Evolutionary conservation across 1,139 yeast species (phyloP), one percentile per base, ranked within the genome.

Genomic region (Yarrowia galli): DNA sequence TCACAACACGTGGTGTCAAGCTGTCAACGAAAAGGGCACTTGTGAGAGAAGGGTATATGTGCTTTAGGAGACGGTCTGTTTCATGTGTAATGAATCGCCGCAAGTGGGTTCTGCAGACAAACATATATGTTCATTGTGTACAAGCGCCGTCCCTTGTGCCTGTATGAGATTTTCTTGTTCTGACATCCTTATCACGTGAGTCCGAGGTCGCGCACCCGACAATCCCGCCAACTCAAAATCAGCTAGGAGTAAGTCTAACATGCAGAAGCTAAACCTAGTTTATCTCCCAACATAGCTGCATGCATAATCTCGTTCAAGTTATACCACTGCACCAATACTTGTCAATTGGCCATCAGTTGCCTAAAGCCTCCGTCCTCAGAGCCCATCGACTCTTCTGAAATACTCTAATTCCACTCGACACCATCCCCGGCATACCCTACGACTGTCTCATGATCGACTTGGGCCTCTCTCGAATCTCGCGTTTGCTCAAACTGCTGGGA

Each of bases 401-500:
- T 9, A 6, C 48, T 20, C 25, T 13, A 18, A 23, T 7, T 25
- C 35, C 9, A 18, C 9, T 22, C 22, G 32, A 22, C 28, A 22
- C 7, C n/a, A 23, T 5, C 10, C 12, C 5, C 49, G 28, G 49
- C 20, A 23, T 12, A 28, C 20, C n/a, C 10, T n/a, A 48, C 53
- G 38, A 48, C 53, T 10, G 23, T 13, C 18, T 23, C 58, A 51
- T 75, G 78, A 85, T 88, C 46, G 86, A 84, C 69, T 77, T 93
- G 36, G 97, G 96, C 0, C 82, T 93, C n/a, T 73, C 84, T 1
- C 79, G 97, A 67, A 83, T 91, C 0, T 67, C 81, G 0, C 77
- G 77, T 65, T 83, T 92, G n/a, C 82, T 91, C n/a, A 72, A 76
- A 5, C 79, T 80, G 64, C 78, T 92, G 42, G 92, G 92, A 0